Conservation (phyloP, 352 stramenopile genomes). For the Phytophthora megakarya region DNA sequence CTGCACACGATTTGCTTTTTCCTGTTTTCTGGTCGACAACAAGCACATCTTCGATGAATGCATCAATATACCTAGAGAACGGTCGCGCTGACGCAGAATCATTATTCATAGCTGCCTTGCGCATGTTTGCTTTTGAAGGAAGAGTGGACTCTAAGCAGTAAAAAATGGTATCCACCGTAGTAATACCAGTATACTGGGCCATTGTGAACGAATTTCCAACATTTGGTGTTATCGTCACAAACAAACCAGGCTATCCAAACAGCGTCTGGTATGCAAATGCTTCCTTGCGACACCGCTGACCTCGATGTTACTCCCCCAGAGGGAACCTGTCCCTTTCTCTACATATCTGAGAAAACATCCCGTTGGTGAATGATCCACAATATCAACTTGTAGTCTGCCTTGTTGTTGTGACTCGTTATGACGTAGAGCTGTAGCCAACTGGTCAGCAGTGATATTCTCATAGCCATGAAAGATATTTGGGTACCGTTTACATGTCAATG, state of each 20-base stretch:
- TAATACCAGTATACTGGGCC: neutral
- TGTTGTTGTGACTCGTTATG: neutral
- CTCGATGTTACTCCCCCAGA: neutral
- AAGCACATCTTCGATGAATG: neutral
- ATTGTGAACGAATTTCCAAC: neutral
- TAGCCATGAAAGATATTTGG: neutral
- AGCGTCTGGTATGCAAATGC: neutral
- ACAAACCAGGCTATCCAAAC: neutral
- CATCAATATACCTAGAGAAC: neutral
- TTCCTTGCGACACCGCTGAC: neutral
- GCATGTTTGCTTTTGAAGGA: neutral
- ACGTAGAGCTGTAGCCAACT: neutral
- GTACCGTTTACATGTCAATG: neutral
- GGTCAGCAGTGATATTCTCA: neutral
- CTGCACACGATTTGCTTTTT: too few relatives aligned
- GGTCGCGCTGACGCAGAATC: neutral
- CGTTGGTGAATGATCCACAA: too few relatives aligned
- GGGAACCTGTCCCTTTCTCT: neutral
- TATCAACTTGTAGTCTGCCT: neutral
- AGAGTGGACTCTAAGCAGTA: neutral
- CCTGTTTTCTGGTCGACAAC: neutral
- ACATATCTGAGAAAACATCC: too few relatives aligned
- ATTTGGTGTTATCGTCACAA: neutral
- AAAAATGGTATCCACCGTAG: neutral
- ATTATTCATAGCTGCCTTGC: neutral